These are phyloP conservation scores for Hyphopichia pseudoburtonii DNA, from an alignment of 1,139 yeast species.

Conservation along the genomic window DNA sequence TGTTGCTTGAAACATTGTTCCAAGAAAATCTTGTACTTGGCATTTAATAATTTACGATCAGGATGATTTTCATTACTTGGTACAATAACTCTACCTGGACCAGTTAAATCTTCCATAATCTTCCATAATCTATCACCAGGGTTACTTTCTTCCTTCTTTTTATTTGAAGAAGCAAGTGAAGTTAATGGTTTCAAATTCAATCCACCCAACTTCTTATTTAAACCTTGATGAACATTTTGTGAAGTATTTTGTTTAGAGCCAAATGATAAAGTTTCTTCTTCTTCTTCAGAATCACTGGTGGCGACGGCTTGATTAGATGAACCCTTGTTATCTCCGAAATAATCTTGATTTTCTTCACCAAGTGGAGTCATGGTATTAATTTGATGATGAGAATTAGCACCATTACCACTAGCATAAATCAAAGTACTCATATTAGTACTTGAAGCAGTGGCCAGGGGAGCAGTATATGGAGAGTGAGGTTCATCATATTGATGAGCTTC, in stretches of 20 bases:
- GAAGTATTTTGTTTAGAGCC: constrained; percentile 56
- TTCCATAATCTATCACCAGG: constrained; percentile 74
- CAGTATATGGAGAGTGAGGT: constrained; percentile 69
- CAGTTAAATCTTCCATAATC: constrained; percentile 80
- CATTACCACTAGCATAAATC: constrained; percentile 43
- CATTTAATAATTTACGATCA: constrained; percentile 68
- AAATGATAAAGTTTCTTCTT: constrained; percentile 53
- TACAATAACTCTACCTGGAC: constrained; percentile 73
- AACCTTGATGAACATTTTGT: constrained; percentile 45
- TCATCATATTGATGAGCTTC: constrained; percentile 15
- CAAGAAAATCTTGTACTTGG: constrained; percentile 79
- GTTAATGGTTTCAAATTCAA: constrained; percentile 43
- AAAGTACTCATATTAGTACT: constrained; percentile 56
- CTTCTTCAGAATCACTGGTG: constrained; percentile 41
- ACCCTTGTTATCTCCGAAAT: constrained; percentile 27
- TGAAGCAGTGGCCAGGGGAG: constrained; percentile 69
- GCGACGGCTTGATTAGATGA: constrained; percentile 20
- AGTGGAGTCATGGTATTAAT: constrained; percentile 57
- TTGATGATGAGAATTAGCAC: constrained; percentile 46
- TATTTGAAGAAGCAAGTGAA: constrained; percentile 11
- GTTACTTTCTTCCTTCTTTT: constrained; percentile 15
- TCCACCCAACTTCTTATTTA: constrained; percentile 17
- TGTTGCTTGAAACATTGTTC: constrained; percentile 85
- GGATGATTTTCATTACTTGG: constrained; percentile 61
- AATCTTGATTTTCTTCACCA: constrained; percentile 44